Conservation (phyloP, 495 filamentous ascomycete species). For the Penicillium flavigenum region DNA sequence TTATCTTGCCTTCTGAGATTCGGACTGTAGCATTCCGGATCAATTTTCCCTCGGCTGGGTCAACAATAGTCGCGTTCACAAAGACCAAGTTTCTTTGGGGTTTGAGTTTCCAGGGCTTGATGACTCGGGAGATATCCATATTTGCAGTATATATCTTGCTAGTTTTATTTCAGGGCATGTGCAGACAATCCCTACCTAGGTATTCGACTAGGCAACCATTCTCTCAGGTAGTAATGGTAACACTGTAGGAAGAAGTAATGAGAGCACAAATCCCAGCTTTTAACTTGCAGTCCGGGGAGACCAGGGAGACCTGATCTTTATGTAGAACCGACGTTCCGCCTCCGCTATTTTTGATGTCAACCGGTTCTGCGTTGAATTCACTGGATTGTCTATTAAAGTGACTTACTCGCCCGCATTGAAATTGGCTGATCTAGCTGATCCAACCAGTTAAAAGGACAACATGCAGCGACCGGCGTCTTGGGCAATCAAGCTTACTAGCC, state of each 20-base stretch:
- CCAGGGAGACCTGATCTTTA: background rate
- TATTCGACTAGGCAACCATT: background rate
- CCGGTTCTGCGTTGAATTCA: background rate
- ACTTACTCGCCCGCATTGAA: background rate
- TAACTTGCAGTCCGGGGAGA: background rate
- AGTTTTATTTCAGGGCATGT: background rate
- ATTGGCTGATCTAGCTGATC: conserved; percentile 5
- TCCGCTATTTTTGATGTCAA: background rate
- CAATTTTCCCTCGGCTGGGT: conserved; percentile 29
- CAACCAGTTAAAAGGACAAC: conserved; percentile 2
- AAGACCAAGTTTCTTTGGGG: conserved; percentile 26
- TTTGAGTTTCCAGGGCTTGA: conserved; percentile 37
- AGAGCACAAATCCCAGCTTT: background rate
- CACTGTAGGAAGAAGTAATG: background rate
- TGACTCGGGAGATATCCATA: conserved; percentile 22
- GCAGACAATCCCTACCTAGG: background rate
- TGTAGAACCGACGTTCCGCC: background rate
- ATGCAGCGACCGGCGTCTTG: conserved; percentile 8
- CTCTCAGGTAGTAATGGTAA: background rate
- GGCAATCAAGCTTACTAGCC: conserved; percentile 10
- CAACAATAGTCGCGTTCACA: conserved; percentile 33
- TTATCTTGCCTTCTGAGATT: conserved; percentile 27
- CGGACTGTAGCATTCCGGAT: conserved; percentile 26
- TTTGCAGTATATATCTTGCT: background rate
- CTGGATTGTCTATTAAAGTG: background rate